A percentile compares a stretch with the other conserved stretches of the same genome.
Evolutionary conservation across 495 filamentous ascomycete species (phyloP).

Genomic region (Trypethelium eluteriae): DNA sequence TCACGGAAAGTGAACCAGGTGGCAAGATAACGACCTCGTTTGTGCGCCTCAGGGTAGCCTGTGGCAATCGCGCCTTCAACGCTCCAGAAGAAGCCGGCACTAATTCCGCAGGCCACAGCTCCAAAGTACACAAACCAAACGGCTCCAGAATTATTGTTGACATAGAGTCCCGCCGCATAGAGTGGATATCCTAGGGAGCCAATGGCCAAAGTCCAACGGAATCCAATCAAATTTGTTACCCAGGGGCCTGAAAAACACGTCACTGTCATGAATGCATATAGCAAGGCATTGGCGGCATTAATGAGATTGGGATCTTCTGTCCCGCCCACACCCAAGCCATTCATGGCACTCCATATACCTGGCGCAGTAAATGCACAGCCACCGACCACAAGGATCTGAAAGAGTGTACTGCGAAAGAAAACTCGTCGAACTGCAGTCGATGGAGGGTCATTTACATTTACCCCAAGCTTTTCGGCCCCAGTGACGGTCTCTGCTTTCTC

Average conservation of each 20-base stretch:
- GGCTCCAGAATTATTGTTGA: constrained; percentile 19
- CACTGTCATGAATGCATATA: constrained; percentile 23
- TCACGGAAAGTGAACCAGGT: constrained; percentile 23
- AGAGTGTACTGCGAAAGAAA: constrained; percentile 24
- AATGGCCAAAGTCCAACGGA: constrained; percentile 22
- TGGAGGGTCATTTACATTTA: not conserved
- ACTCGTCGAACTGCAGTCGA: not conserved
- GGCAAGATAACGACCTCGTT: constrained; percentile 22
- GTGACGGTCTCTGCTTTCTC: not conserved
- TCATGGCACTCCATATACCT: constrained; percentile 23
- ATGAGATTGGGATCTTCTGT: constrained; percentile 17
- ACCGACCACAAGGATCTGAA: constrained; percentile 24
- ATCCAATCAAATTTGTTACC: constrained; percentile 21
- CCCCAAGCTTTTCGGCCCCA: not conserved
- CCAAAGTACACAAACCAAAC: constrained; percentile 22
- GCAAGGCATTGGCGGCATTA: constrained; percentile 22
- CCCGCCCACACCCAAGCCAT: constrained; percentile 22
- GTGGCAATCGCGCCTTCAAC: constrained; percentile 23
- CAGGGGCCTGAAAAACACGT: constrained; percentile 20
- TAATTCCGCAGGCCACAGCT: constrained; percentile 17
- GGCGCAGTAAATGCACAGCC: constrained; percentile 23
- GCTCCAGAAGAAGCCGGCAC: constrained; percentile 22
- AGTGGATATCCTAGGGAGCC: constrained; percentile 21
- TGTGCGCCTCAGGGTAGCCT: constrained; percentile 22
- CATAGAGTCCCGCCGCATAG: constrained; percentile 21